Conservation (phyloP, 1,284 basidiomycete genomes). For the Ustilago trichophora region DNA sequence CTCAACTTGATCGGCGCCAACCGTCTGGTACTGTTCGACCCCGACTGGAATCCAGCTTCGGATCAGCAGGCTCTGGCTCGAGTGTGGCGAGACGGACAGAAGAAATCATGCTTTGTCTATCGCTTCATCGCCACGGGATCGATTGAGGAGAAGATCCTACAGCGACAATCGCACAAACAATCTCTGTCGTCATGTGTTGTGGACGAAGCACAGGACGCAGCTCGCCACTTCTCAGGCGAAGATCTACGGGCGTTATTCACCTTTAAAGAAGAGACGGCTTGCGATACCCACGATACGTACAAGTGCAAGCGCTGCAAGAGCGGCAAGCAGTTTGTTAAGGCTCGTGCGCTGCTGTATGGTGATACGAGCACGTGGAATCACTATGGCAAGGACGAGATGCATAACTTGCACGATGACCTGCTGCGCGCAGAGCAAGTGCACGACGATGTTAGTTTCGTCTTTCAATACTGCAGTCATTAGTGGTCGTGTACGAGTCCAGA, state of each 20-base stretch:
- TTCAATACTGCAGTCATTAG: slow-evolving; percentile 67
- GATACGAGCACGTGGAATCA: slow-evolving; percentile 99
- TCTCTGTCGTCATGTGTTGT: slow-evolving; percentile 96
- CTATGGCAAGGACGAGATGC: slow-evolving; percentile 85
- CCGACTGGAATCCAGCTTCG: slow-evolving; percentile 98
- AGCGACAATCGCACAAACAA: slow-evolving; percentile 88
- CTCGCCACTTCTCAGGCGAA: slow-evolving; percentile 92
- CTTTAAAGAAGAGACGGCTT: slow-evolving; percentile 86
- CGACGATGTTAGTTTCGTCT: slow-evolving; percentile 75
- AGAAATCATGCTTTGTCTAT: slow-evolving; percentile 93
- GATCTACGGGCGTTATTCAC: slow-evolving; percentile 88
- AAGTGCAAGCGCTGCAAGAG: slow-evolving; percentile 94
- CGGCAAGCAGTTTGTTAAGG: slow-evolving; percentile 83
- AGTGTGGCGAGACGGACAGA: slow-evolving; percentile 99
- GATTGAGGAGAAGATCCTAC: slow-evolving; percentile 99
- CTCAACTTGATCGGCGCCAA: slow-evolving; percentile 99
- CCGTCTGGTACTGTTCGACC: slow-evolving; percentile 93
- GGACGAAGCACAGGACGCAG: slow-evolving; percentile 94
- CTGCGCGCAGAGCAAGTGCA: slow-evolving; percentile 86
- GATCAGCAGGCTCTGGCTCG: slow-evolving; percentile 98
- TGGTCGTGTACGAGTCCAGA: no score
- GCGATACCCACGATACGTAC: slow-evolving; percentile 81
- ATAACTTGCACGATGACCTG: slow-evolving; percentile 93
- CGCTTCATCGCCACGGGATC: slow-evolving; percentile 97
- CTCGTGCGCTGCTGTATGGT: slow-evolving; percentile 88